Conservation (phyloP, 2,329 filamentous ascomycete species). For the Trichothecium roseum region DNA sequence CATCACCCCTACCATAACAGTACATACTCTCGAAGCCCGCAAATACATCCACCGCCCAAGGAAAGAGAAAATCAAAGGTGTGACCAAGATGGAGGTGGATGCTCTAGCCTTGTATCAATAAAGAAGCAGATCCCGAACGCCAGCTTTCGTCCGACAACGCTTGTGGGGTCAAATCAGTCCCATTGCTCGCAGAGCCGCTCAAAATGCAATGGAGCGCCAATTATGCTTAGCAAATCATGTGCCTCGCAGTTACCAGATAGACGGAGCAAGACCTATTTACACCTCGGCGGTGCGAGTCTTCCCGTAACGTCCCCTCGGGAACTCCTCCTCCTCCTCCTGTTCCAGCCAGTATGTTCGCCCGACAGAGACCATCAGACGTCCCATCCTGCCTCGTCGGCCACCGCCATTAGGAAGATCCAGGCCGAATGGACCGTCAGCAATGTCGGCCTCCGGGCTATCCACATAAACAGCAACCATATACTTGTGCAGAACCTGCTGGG, state of each 20-base stretch:
- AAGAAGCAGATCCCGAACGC: no score
- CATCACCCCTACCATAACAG: no score
- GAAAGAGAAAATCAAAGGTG: no score
- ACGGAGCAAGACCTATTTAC: slow-evolving; percentile 36
- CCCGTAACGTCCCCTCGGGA: slow-evolving; percentile 19
- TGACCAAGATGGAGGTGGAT: no score
- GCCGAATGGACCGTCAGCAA: slow-evolving; percentile 51
- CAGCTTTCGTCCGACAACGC: no score
- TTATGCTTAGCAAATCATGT: slow-evolving; percentile 6
- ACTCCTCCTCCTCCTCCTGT: slow-evolving; percentile 49
- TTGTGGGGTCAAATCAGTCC: no score
- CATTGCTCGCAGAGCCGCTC: no score
- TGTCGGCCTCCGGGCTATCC: slow-evolving; percentile 32
- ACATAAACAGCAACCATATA: slow-evolving; percentile 41
- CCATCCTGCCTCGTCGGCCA: slow-evolving; percentile 69
- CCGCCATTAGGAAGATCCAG: slow-evolving; percentile 60
- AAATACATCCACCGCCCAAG: no score
- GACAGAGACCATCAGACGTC: slow-evolving; percentile 66
- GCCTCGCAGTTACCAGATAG: slow-evolving; percentile 2
- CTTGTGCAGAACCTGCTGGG: slow-evolving; percentile 63
- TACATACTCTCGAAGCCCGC: no score
- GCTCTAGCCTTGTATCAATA: no score
- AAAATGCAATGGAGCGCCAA: no score
- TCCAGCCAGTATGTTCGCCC: slow-evolving; percentile 76
- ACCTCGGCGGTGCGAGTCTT: no score